phyloP scores from a whole-genome alignment of 306 rosid genomes.

The Castanea sativa region DNA sequence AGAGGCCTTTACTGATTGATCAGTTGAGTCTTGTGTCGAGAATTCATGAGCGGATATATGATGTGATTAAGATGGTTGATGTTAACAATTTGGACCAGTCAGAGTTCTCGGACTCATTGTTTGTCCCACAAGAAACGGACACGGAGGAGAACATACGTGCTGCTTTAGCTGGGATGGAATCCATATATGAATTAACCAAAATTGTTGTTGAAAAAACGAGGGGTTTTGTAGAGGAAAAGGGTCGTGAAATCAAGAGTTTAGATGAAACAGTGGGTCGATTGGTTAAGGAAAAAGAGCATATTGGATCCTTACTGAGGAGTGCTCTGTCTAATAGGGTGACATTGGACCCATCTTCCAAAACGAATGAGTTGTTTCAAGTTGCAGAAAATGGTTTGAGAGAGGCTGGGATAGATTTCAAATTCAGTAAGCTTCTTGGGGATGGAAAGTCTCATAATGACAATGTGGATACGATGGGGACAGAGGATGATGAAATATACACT shows the following conservation, averaged over 20 bases:
- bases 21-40: slow-evolving; percentile 75
- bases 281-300: slow-evolving; percentile 82
- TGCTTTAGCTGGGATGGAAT: slow-evolving; percentile 93
- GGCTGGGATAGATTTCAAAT: slow-evolving; percentile 87
- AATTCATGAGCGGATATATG: slow-evolving; percentile 71
- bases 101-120: slow-evolving; percentile 65
- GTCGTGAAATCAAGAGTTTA: slow-evolving; percentile 53
- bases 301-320: slow-evolving; percentile 87
- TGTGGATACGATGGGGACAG: slow-evolving; percentile 36
- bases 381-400: slow-evolving; percentile 91
- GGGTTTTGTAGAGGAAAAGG: slow-evolving; percentile 66
- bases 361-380: slow-evolving; percentile 65
- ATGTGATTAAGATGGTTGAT: slow-evolving; percentile 57
- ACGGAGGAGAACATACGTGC: slow-evolving; percentile 84
- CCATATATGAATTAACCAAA: slow-evolving; percentile 61
- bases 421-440: slow-evolving; percentile 68
- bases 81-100: slow-evolving; percentile 55
- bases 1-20: slow-evolving; percentile 72
- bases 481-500: slow-evolving; percentile 73
- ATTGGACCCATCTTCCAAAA: slow-evolving; percentile 50
- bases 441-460: slow-evolving; percentile 41
- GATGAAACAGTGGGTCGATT: slow-evolving; percentile 67
- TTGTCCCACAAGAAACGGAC: slow-evolving; percentile 87
- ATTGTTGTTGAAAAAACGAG: slow-evolving; percentile 59
- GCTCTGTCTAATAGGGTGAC: slow-evolving; percentile 70